Percentiles rank a stretch among this genome's conserved stretches.
These are phyloP conservation scores for Arachis monticola DNA, from an alignment of 331 rosid species.

Conservation along the genomic window DNA sequence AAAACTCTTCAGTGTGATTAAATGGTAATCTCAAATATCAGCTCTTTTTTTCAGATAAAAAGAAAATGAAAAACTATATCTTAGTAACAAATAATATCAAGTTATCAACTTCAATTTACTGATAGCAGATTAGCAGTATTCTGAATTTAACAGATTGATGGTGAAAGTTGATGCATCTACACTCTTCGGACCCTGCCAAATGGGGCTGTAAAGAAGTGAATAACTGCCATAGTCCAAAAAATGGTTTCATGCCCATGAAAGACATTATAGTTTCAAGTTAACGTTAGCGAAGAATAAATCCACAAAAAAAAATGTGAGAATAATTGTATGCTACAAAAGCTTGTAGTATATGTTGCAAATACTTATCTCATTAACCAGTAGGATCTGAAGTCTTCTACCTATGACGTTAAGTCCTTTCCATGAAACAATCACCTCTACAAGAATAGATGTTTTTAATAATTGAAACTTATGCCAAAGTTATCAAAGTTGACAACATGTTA, in stretches of 20 bases:
- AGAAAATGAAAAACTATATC: neutral
- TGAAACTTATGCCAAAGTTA: neutral
- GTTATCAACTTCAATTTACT: neutral
- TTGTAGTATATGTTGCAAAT: neutral
- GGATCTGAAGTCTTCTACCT: neutral
- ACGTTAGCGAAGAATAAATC: neutral
- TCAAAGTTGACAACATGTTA: neutral
- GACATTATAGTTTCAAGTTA: neutral
- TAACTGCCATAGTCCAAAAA: neutral
- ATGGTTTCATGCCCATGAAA: neutral
- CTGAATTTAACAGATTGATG: neutral
- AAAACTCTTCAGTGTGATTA: neutral
- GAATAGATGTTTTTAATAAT: neutral
- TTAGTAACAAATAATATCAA: neutral
- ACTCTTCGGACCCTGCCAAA: too few relatives aligned
- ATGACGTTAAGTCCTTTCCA: constrained; percentile 8
- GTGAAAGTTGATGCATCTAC: too few relatives aligned
- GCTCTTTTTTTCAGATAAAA: neutral
- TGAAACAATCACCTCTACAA: neutral
- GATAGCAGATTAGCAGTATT: neutral
- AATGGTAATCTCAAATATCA: neutral
- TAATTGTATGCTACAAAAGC: neutral
- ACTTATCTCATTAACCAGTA: neutral
- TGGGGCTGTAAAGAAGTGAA: too few relatives aligned
- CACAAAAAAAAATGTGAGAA: neutral